Conservation (phyloP, 2,329 filamentous ascomycete genomes). For the Cyanodermella asteris region DNA sequence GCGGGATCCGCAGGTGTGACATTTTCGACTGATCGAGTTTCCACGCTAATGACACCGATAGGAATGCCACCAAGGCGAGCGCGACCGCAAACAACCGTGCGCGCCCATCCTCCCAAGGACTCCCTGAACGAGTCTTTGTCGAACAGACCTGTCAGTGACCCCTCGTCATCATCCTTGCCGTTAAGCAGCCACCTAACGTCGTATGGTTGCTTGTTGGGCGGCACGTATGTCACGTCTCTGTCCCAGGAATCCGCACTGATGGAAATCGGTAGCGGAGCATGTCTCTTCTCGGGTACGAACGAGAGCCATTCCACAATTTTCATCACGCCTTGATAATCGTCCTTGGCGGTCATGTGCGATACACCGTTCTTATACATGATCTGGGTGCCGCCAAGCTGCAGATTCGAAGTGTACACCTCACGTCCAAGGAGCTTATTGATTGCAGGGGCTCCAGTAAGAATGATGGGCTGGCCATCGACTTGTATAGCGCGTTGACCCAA, state of each 20-base stretch:
- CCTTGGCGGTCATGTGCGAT: conserved; percentile 91
- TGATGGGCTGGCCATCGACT: conserved; percentile 96
- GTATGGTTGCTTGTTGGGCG: conserved; percentile 62
- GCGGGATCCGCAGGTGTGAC: conserved; percentile 89
- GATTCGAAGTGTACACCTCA: conserved; percentile 95
- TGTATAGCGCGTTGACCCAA: conserved; percentile 96
- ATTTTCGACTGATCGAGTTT: conserved; percentile 91
- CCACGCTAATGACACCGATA: conserved; percentile 93
- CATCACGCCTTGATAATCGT: conserved; percentile 93
- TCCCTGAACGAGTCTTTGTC: conserved; percentile 95
- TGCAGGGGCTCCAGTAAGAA: conserved; percentile 87
- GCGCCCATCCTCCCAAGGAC: conserved; percentile 88
- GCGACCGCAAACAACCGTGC: conserved; percentile 88
- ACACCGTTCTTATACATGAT: conserved; percentile 99
- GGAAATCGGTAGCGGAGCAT: conserved; percentile 77
- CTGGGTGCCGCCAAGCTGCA: conserved; percentile 98
- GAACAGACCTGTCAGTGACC: conserved; percentile 79
- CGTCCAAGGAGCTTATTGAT: conserved; percentile 96
- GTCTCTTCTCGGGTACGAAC: conserved; percentile 88
- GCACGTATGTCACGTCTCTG: conserved; percentile 66
- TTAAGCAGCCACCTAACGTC: conserved; percentile 87
- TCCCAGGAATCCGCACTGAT: conserved; percentile 76
- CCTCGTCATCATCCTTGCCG: conserved; percentile 66
- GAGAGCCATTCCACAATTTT: conserved; percentile 98
- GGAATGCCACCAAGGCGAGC: conserved; percentile 92